phyloP scores from a whole-genome alignment of 2,329 filamentous ascomycete genomes.

The Didymella segeticola region DNA sequence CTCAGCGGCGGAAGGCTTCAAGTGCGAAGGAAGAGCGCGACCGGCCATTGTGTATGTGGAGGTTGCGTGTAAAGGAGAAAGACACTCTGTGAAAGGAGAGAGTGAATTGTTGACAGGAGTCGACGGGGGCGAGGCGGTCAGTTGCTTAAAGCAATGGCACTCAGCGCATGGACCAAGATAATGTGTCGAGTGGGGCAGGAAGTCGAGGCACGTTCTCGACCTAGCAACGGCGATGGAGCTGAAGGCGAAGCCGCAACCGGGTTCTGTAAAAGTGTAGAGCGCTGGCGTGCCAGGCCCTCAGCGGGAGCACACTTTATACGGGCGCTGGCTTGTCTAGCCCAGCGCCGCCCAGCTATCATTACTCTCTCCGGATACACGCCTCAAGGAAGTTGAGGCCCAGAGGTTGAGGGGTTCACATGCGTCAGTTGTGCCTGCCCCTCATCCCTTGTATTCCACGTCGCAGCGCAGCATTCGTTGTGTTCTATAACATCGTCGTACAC shows the following conservation, averaged over 20 bases:
- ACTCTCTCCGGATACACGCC: conserved; percentile 8
- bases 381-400: conserved; percentile 12
- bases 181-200: conserved; percentile 29
- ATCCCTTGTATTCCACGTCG: conserved; percentile 15
- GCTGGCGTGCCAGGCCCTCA: conserved; percentile 12
- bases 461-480: conserved; percentile 11
- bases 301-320: conserved; percentile 23
- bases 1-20: conserved; percentile 66
- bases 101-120: conserved; percentile 25
- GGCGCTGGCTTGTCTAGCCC: conserved; percentile 14
- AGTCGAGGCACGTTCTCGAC: conserved; percentile 31
- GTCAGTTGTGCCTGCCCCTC: conserved; percentile 21
- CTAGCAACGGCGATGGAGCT: conserved; percentile 22
- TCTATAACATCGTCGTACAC: not conserved
- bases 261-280: conserved; percentile 13
- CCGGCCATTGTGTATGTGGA: conserved; percentile 66
- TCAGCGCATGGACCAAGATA: conserved; percentile 11
- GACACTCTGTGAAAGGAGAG: conserved; percentile 18
- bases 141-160: conserved; percentile 29
- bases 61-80: conserved; percentile 10
- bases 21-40: conserved; percentile 79
- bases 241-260: conserved; percentile 13
- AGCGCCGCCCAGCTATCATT: conserved; percentile 21
- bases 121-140: conserved; percentile 25
- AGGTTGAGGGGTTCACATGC: conserved; percentile 23